Base-by-base conservation (phyloP, 768 basidiomycete species). In the Leucogyrophana mollusca region DNA sequence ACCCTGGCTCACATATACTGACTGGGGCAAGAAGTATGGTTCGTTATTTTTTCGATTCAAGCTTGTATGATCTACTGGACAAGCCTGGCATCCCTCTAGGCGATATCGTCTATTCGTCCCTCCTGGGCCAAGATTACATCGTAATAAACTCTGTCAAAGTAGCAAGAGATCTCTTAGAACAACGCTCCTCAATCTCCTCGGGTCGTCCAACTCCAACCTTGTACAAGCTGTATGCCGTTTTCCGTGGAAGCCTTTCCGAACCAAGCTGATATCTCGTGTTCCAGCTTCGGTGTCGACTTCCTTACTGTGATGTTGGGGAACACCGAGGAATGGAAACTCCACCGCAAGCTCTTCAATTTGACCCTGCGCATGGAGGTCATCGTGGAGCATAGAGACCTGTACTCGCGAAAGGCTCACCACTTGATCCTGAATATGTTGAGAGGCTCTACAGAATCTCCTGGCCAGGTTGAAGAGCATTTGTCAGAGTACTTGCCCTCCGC, bases 241-340 rank as follows among this genome's bases (percentile, higher is more conserved):
- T 8, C 2, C 10, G 0, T 56, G n/a, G 9, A 18, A 8, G 17
- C 25, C 5, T 4, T 20, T 37, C 7, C 7, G 9, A 37, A 8
- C 6, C 9, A 7, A 6, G 9, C 34, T 3, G 16, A 33, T 17
- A 21, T 13, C 2, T 22, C 1, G 3, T 16, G n/a, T 9, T 30
- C 11, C 43, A 65, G 63, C 20, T 59, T 66, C 39, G 64, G 64
- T 14, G 50, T 66, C 49, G 53, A 65, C 36, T 69, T 69, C 30
- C 54, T 47, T 40, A 57, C 60, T 25, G 56, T 45, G 1, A 45
- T 66, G 33, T 46, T 69, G 27, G 56, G 54, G 9, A 66, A 68
- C n/a, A 62, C 68, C 17, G 38, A 47, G 36, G 16, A 20, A 21
- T 68, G 64, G 68, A 53, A 55, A 24, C 51, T 49, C 4, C 68